phyloP scores from a whole-genome alignment of 257 asterid species.

The Solanum clarkiae region DNA sequence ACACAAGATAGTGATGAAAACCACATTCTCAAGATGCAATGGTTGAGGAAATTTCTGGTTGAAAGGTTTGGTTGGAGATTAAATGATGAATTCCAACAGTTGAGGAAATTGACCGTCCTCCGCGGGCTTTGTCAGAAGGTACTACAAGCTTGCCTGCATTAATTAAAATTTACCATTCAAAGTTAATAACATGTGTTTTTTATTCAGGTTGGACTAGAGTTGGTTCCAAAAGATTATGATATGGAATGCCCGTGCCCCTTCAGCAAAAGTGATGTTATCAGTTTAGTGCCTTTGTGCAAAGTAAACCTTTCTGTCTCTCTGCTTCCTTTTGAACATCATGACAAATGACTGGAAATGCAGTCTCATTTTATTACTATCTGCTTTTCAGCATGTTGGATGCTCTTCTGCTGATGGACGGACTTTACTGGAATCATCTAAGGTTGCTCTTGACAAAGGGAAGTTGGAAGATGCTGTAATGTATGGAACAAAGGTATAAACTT shows the following conservation, averaged over 20 bases:
- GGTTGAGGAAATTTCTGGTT: slow-evolving; percentile 52
- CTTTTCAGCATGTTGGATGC: slow-evolving; percentile 79
- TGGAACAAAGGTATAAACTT: slow-evolving; percentile 72
- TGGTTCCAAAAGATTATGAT: slow-evolving; percentile 86
- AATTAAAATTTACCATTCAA: slow-evolving; percentile 4
- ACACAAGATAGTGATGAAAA: slow-evolving; percentile 22
- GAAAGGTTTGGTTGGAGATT: slow-evolving; percentile 74
- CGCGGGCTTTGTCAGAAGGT: slow-evolving; percentile 98
- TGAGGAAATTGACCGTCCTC: slow-evolving; percentile 75
- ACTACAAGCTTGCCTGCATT: slow-evolving; percentile 1
- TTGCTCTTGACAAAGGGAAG: slow-evolving; percentile 96
- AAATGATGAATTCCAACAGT: slow-evolving; percentile 59
- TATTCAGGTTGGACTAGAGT: slow-evolving; percentile 80
- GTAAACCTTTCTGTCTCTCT: slow-evolving; percentile 26
- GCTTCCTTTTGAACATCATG: not conserved
- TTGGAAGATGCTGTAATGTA: slow-evolving; percentile 86
- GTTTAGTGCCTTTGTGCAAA: slow-evolving; percentile 87
- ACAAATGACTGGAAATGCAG: not conserved
- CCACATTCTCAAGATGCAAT: slow-evolving; percentile 48
- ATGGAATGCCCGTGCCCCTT: slow-evolving; percentile 78
- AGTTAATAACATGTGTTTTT: slow-evolving; percentile 4
- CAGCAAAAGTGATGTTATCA: slow-evolving; percentile 57
- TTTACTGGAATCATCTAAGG: slow-evolving; percentile 88
- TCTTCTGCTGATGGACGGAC: slow-evolving; percentile 96
- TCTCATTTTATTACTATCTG: slow-evolving; percentile 3